phyloP scores from a whole-genome alignment of 345 rosid genomes.

The Salix arbutifolia region DNA sequence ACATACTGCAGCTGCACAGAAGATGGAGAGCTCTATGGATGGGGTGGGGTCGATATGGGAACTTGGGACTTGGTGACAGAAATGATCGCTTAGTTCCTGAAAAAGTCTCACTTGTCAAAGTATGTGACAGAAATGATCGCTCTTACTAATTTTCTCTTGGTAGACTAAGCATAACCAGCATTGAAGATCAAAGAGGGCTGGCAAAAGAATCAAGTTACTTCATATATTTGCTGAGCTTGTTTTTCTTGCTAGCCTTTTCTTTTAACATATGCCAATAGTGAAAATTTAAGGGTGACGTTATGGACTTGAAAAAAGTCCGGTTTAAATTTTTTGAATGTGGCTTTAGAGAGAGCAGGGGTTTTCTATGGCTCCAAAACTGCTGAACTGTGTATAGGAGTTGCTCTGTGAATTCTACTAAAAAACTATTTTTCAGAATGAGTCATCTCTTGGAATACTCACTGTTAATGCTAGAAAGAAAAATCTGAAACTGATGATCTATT shows the following conservation, averaged over 20 bases:
- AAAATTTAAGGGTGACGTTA: not conserved
- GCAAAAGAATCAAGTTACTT: not conserved
- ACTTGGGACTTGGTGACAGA: conserved; percentile 95
- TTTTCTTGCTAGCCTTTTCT: not conserved
- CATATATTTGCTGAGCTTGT: not conserved
- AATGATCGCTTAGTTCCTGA: conserved; percentile 85
- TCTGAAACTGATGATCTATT: too few relatives aligned
- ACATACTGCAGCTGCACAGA: conserved; percentile 91
- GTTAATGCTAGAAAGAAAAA: too few relatives aligned
- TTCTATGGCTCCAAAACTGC: too few relatives aligned
- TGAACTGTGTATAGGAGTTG: too few relatives aligned
- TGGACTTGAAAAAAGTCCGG: not conserved
- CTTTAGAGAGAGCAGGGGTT: too few relatives aligned
- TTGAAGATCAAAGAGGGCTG: not conserved
- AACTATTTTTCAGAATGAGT: too few relatives aligned
- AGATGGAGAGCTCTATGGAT: conserved; percentile 91
- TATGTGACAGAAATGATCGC: conserved; percentile 32
- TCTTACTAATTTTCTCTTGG: conserved; percentile 12
- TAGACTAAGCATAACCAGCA: conserved; percentile 5
- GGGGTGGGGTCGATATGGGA: conserved; percentile 99
- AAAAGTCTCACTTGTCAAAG: conserved; percentile 57
- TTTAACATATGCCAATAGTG: not conserved
- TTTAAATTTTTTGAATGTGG: not conserved
- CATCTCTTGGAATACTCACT: too few relatives aligned
- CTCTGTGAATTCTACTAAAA: too few relatives aligned